Evolutionary conservation across 805 yeast species (phyloP).

Genomic region (Wickerhamomyces queroliae): DNA sequence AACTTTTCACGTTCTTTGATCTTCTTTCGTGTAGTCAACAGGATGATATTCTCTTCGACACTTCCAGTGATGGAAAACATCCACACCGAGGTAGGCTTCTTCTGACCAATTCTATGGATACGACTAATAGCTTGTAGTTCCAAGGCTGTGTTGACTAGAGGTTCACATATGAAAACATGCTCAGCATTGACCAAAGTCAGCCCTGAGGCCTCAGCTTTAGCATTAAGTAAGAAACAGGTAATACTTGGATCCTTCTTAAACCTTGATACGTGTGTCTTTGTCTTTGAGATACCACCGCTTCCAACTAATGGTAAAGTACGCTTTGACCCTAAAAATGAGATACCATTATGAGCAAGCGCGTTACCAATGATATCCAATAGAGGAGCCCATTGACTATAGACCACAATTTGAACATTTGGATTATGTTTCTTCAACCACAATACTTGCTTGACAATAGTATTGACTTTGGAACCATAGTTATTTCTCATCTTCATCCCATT

Average conservation of each 20-base stretch:
- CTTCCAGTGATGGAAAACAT: slow-evolving; percentile 78
- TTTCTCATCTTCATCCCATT: slow-evolving; percentile 35
- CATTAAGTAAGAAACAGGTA: slow-evolving; percentile 84
- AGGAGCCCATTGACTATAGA: slow-evolving; percentile 88
- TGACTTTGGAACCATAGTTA: slow-evolving; percentile 81
- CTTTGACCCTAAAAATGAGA: slow-evolving; percentile 51
- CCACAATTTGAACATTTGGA: slow-evolving; percentile 56
- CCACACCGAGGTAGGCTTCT: slow-evolving; percentile 80
- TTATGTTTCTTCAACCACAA: slow-evolving; percentile 54
- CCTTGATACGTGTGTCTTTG: slow-evolving; percentile 37
- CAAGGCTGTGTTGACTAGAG: slow-evolving; percentile 78
- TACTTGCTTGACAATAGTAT: slow-evolving; percentile 70
- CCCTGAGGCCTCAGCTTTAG: slow-evolving; percentile 86
- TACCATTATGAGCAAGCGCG: slow-evolving; percentile 56
- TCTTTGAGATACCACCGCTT: neutral
- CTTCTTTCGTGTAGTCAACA: slow-evolving; percentile 60
- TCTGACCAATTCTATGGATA: slow-evolving; percentile 90
- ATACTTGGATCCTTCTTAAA: slow-evolving; percentile 56
- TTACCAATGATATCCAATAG: slow-evolving; percentile 59
- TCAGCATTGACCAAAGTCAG: slow-evolving; percentile 87
- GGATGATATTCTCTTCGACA: slow-evolving; percentile 83
- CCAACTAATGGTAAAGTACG: slow-evolving; percentile 6
- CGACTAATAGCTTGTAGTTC: slow-evolving; percentile 92
- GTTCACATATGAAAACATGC: slow-evolving; percentile 90
- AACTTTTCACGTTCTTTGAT: slow-evolving; percentile 30